Percentiles rank a stretch among this genome's conserved stretches.
Evolutionary conservation across 805 yeast species (phyloP).

Genomic region (Isabelozyma pseudorhagii): DNA sequence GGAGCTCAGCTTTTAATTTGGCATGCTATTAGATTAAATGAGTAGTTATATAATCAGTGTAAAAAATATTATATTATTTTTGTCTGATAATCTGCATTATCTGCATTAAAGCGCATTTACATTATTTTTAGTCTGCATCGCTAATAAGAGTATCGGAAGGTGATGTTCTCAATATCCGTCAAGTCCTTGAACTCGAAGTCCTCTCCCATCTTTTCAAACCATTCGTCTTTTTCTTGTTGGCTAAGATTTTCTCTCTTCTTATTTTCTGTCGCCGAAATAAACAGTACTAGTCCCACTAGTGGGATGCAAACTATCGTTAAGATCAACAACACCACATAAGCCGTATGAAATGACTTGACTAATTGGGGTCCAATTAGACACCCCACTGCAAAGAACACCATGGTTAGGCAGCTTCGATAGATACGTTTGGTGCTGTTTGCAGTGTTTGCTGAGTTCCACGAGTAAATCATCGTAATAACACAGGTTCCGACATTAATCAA

Average conservation of each 20-base stretch:
- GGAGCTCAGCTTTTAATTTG: too few relatives aligned
- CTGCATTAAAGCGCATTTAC: too few relatives aligned
- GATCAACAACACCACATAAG: conserved; percentile 53
- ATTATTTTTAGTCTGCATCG: too few relatives aligned
- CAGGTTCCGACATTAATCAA: conserved; percentile 54
- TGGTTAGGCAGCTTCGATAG: conserved; percentile 53
- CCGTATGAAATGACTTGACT: conserved; percentile 56
- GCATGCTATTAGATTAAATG: too few relatives aligned
- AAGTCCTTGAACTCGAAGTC: conserved; percentile 51
- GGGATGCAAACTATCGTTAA: conserved; percentile 48
- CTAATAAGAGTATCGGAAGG: conserved; percentile 53
- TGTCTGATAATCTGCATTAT: too few relatives aligned
- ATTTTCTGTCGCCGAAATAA: conserved; percentile 48
- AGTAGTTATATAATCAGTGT: too few relatives aligned
- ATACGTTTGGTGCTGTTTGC: conserved; percentile 77
- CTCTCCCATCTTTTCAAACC: conserved; percentile 13
- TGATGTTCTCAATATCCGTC: conserved; percentile 57
- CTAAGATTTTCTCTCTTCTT: conserved; percentile 38
- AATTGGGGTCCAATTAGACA: conserved; percentile 70
- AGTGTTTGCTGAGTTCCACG: conserved; percentile 62
- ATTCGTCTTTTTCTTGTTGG: conserved; percentile 16
- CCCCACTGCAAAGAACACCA: conserved; percentile 67
- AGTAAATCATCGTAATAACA: conserved; percentile 54
- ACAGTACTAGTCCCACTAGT: conserved; percentile 40
- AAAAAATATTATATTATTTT: too few relatives aligned